phyloP scores from a whole-genome alignment of 1,284 basidiomycete genomes.

The Fistulina hepatica region DNA sequence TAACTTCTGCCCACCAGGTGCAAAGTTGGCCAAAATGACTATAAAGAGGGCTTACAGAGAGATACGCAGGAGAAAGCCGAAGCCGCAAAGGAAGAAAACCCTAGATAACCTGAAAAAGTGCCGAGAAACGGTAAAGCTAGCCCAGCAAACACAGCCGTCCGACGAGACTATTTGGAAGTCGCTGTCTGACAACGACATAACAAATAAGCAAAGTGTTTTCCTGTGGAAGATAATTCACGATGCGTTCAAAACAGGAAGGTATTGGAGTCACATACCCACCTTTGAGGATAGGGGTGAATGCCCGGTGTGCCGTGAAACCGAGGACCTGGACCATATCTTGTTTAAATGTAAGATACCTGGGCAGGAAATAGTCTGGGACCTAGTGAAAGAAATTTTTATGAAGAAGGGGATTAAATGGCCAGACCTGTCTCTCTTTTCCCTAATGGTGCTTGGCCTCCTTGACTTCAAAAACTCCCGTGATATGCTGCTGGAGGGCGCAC shows the following conservation, averaged over 20 bases:
- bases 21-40: too few species aligned
- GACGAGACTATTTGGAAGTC: too few species aligned
- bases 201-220: not conserved
- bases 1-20: too few species aligned
- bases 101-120: too few species aligned
- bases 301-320: slow-evolving; percentile 12
- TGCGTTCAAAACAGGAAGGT: slow-evolving; percentile 8
- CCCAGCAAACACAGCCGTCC: too few species aligned
- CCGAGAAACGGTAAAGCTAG: too few species aligned
- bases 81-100: too few species aligned
- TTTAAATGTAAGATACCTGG: slow-evolving; percentile 16
- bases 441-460: slow-evolving; percentile 9
- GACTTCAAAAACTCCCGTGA: slow-evolving; percentile 3
- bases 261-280: too few species aligned
- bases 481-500: not conserved
- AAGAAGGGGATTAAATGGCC: slow-evolving; percentile 3
- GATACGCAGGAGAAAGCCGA: too few species aligned
- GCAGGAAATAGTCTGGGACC: slow-evolving; percentile 15
- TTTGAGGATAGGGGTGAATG: slow-evolving; percentile 15
- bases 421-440: slow-evolving; percentile 3
- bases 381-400: slow-evolving; percentile 11
- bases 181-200: too few species aligned
- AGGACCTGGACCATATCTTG: slow-evolving; percentile 22
- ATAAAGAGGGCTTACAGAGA: too few species aligned
- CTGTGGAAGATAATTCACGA: slow-evolving; percentile 7